Base-by-base conservation (phyloP, 176 grass and related monocot genomes). In the Oryza meyeriana region DNA sequence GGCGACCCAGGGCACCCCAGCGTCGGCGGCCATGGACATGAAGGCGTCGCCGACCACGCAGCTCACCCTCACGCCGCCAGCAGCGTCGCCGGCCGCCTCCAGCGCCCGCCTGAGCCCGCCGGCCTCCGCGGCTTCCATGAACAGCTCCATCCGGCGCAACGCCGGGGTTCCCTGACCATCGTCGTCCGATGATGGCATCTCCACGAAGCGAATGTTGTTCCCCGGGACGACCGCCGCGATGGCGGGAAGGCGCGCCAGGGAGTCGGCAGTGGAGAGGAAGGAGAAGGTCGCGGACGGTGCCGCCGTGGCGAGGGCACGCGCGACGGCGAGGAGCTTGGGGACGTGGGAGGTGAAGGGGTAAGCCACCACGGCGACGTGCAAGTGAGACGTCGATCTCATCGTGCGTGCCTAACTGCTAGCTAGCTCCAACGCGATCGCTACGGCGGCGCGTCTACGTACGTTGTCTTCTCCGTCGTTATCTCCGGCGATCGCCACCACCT, bases 321-420 rank as follows among this genome's bases (percentile, higher is more conserved):
- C 85, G 4, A 86, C n/a, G 9, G 47, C 13, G 36, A 86, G 39
- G 36, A 90, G 84, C 75, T 72, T 55, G 0, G 62, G 5, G 18
- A 69, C 61, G 63, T 83, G 88, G 11, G 79, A 75, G 35, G 25
- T 77, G 79, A 87, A 90, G 39, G 88, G 84, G 69, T 86, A 83
- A 27, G 84, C 48, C 17, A 83, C 61, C 28, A 90, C n/a, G 9
- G 61, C 84, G 5, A 83, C 75, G 75, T 90, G 80, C 25, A 36
- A 4, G 3, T 0, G 5, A 2, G 5, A 40, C 9, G 39, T 40
- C 39, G 39, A 40, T 1, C 39, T 10, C 39, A 40, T 40, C 39
- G 9, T 40, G 39, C n/a, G n/a, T n/a, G n/a, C n/a, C n/a, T n/a
- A n/a, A n/a, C n/a, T n/a, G n/a, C n/a, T n/a, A n/a, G n/a, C n/a